Evolutionary conservation across 805 yeast species (phyloP), one percentile per base, ranked within the genome.

Genomic region (Candida pseudoglaebosa): DNA sequence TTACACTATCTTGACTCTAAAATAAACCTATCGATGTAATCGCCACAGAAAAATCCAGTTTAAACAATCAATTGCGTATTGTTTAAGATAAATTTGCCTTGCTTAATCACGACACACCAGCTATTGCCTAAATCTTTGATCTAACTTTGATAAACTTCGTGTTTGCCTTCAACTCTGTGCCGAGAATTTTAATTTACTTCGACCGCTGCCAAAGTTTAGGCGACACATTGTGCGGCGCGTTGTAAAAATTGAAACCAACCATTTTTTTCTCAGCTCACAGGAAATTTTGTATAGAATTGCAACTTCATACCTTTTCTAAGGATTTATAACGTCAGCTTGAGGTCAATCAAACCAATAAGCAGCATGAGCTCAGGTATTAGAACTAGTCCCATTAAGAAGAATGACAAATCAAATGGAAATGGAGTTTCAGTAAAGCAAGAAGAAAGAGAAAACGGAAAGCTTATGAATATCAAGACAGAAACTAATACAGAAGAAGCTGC

Each of bases 401-500:
- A 41, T 12, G 34, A 37, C 21, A 46, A 45, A 34, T 24, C 33
- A 29, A 46, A 57, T 20, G 54, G 57, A 36, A 49, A 39, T 30
- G 47, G 40, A 36, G 26, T 34, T 4, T 21, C 42, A 9, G 41
- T 33, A 30, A 42, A 39, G 17, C 39, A 36, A 29, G 34, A 34
- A 31, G 67, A 58, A 40, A 18, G 37, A 43, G 34, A 38, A 62
- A 33, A 31, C 32, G 20, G 28, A 41, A 57, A 21, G 56, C 57
- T 40, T 50, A 40, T 34, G 49, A 44, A 39, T 33, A 33, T 33
- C 18, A 22, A 12, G 36, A 28, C 41, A 37, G 37, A 17, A 41
- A 22, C 29, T 8, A 19, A 18, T 5, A 6, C 18, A 22, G 44
- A 47, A 31, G 49, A 38, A 8, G 49, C 44, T 29, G 66, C 61